Conservation (phyloP, 148 eudicot species). For the Silene latifolia region DNA sequence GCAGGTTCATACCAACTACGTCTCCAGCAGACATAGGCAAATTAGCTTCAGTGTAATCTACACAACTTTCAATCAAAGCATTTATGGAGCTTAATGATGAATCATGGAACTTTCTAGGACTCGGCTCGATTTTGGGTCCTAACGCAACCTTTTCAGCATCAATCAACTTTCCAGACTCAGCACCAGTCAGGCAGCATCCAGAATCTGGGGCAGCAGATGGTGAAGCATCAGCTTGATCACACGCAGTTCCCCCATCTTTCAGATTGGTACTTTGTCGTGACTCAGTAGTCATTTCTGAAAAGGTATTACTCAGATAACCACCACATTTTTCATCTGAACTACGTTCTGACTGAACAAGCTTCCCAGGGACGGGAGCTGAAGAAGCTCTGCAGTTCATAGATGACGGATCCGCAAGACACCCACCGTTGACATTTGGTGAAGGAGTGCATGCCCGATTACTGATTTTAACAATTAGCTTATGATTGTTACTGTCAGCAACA, state of each 20-base stretch:
- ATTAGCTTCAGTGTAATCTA: conserved; percentile 62
- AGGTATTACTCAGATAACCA: conserved; percentile 5
- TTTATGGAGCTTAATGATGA: conserved; percentile 73
- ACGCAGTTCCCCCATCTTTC: conserved; percentile 26
- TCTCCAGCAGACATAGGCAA: conserved; percentile 50
- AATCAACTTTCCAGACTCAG: conserved; percentile 23
- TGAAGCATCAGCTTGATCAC: conserved; percentile 37
- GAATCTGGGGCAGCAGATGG: conserved; percentile 31
- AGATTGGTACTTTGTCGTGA: conserved; percentile 32
- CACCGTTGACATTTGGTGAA: conserved; percentile 44
- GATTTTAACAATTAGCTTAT: conserved; percentile 69
- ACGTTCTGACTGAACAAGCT: conserved; percentile 44
- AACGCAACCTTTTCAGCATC: conserved; percentile 29
- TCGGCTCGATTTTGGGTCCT: conserved; percentile 16
- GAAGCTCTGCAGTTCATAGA: conserved; percentile 53
- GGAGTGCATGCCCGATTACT: conserved; percentile 64
- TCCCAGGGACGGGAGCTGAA: conserved; percentile 45
- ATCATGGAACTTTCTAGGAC: conserved; percentile 37
- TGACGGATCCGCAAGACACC: conserved; percentile 45
- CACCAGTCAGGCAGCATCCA: conserved; percentile 25
- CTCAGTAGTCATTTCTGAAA: conserved; percentile 37
- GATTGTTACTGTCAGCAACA: conserved; percentile 45
- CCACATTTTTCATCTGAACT: not conserved
- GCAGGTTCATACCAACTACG: conserved; percentile 87
- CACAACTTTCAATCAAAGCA: conserved; percentile 91